Evolutionary conservation across 2,329 filamentous ascomycete species (phyloP).

Genomic region (Trichoderma cornu-damae): DNA sequence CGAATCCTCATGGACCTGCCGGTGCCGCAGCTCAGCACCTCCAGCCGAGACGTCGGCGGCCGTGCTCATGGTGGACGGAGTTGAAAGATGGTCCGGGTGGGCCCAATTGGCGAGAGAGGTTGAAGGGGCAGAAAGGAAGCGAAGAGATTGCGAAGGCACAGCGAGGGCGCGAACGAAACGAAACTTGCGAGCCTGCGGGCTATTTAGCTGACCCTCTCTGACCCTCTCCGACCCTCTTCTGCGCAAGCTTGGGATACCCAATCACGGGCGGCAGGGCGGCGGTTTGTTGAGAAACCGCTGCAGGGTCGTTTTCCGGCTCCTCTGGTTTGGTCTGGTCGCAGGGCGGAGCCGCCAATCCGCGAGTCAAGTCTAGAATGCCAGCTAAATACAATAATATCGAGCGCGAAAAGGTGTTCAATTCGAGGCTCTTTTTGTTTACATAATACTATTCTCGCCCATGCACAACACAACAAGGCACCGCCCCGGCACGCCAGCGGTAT

Average conservation of each 20-base stretch:
- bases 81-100: constrained; percentile 17
- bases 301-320: neutral
- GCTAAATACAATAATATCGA: constrained; percentile 9
- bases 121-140: neutral
- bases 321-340: neutral
- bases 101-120: neutral
- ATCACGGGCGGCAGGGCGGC: constrained; percentile 12
- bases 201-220: constrained; percentile 11
- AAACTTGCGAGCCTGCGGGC: constrained; percentile 8
- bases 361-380: constrained; percentile 17
- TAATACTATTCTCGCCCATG: neutral
- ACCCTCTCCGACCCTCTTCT: too few species aligned
- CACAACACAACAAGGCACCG: too few species aligned
- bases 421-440: neutral
- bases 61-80: constrained; percentile 29
- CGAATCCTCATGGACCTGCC: constrained; percentile 23
- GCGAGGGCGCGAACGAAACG: neutral
- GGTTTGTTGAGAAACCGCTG: constrained; percentile 20
- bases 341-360: constrained; percentile 14
- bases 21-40: constrained; percentile 29
- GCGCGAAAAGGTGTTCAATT: neutral
- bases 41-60: constrained; percentile 25
- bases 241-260: constrained; percentile 7
- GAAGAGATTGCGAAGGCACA: neutral
- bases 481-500: neutral